phyloP scores from a whole-genome alignment of 192 early-diverging fungal species.

The Coemansia sp. region DNA sequence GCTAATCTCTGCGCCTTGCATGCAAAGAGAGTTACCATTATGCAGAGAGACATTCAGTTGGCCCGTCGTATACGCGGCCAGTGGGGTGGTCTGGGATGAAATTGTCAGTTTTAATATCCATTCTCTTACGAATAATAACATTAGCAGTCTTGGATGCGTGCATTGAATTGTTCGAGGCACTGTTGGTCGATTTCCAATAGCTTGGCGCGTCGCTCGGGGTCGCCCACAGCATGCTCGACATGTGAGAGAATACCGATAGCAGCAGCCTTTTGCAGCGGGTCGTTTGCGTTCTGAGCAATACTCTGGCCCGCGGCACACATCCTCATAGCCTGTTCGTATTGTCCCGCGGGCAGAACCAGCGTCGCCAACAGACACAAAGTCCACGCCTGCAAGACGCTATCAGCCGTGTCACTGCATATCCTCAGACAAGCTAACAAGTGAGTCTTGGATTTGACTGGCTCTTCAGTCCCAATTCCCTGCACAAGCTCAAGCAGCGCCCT shows the following conservation, averaged over 20 bases:
- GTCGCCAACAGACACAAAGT: conserved; percentile 40
- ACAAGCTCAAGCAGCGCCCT: conserved; percentile 28
- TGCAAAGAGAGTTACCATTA: conserved; percentile 91
- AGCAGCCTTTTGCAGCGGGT: conserved; percentile 47
- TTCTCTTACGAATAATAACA: background rate
- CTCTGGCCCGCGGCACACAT: conserved; percentile 43
- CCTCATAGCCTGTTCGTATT: conserved; percentile 50
- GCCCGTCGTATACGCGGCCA: conserved; percentile 87
- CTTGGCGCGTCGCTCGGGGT: conserved; percentile 31
- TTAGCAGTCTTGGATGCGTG: conserved; percentile 12
- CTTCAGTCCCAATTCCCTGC: conserved; percentile 22
- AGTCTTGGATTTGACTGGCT: conserved; percentile 45
- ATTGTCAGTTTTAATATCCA: background rate
- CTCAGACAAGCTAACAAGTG: conserved; percentile 36
- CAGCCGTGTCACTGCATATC: conserved; percentile 20
- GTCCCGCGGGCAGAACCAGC: conserved; percentile 38
- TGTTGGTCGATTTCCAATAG: conserved; percentile 32
- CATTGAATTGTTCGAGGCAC: conserved; percentile 33
- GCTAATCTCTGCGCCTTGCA: conserved; percentile 95
- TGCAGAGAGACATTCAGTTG: conserved; percentile 90
- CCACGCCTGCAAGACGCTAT: conserved; percentile 41
- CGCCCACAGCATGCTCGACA: conserved; percentile 39
- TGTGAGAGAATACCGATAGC: conserved; percentile 43
- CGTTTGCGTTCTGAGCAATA: conserved; percentile 39
- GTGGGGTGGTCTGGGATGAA: conserved; percentile 66